A percentile compares a stretch with the other conserved stretches of the same genome.
Conservation (phyloP, 352 stramenopile genomes). For the Phytophthora pluvialis region DNA sequence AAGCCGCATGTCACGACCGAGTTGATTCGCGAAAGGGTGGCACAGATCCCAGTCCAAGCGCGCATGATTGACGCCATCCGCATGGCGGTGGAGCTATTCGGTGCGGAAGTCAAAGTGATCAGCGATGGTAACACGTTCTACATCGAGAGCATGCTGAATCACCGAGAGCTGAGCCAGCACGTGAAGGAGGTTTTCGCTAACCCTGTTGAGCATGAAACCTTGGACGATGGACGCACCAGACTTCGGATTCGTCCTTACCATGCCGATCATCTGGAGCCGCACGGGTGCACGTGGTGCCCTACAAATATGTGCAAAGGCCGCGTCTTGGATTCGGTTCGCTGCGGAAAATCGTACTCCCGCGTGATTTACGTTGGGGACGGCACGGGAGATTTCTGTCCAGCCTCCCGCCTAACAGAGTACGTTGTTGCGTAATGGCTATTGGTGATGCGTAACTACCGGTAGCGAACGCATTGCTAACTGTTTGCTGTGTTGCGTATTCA, state of each 20-base stretch:
- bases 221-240: conserved; percentile 21
- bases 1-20: conserved; percentile 44
- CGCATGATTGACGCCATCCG: conserved; percentile 73
- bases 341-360: conserved; percentile 35
- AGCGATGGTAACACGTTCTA: conserved; percentile 83
- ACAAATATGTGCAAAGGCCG: conserved; percentile 83
- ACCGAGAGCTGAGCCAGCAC: conserved; percentile 36
- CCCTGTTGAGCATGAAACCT: conserved; percentile 42
- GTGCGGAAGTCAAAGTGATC: conserved; percentile 63
- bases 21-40: conserved; percentile 49
- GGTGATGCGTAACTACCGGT: background rate
- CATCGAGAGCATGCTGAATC: conserved; percentile 72
- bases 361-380: conserved; percentile 82
- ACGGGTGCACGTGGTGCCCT: conserved; percentile 65
- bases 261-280: conserved; percentile 40
- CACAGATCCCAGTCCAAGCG: conserved; percentile 55
- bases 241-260: conserved; percentile 68
- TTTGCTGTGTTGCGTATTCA: conserved; percentile 18
- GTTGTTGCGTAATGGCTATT: conserved; percentile 3
- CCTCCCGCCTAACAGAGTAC: conserved; percentile 54
- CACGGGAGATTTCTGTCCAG: conserved; percentile 68
- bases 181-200: conserved; percentile 63
- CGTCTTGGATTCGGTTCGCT: conserved; percentile 68
- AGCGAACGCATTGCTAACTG: background rate
- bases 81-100: conserved; percentile 44